Evolutionary conservation across 2,329 filamentous ascomycete genomes (phyloP).

Genomic region (Xylariaceae sp.): DNA sequence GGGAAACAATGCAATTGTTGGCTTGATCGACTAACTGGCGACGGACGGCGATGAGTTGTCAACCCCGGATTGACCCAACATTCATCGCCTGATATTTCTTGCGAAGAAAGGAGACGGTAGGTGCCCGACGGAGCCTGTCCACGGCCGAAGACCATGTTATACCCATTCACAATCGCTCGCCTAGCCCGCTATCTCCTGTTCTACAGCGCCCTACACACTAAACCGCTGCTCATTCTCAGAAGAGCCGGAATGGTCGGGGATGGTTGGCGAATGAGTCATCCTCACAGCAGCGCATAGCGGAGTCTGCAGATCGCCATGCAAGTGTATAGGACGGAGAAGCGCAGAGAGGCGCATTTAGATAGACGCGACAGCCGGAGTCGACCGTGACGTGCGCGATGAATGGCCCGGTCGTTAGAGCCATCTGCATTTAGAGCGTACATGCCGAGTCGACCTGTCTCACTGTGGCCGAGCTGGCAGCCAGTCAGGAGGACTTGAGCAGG

Average conservation of each 20-base stretch:
- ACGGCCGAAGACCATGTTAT: conserved; percentile 32
- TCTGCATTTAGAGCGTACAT: conserved; percentile 28
- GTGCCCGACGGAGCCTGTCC: conserved; percentile 23
- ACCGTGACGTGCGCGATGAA: conserved; percentile 33
- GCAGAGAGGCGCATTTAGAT: conserved; percentile 25
- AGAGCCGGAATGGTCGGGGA: conserved; percentile 25
- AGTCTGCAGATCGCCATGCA: conserved; percentile 30
- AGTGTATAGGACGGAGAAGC: conserved; percentile 22
- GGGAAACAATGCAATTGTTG: conserved; percentile 20
- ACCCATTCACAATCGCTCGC: conserved; percentile 23
- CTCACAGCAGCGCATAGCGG: conserved; percentile 23
- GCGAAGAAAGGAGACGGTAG: conserved; percentile 26
- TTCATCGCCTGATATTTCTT: conserved; percentile 24
- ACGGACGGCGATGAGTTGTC: conserved; percentile 21
- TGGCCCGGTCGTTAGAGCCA: conserved; percentile 26
- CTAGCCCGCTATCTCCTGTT: conserved; percentile 22
- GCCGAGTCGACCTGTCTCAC: conserved; percentile 30
- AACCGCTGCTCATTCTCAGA: conserved; percentile 28
- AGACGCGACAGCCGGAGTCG: conserved; percentile 30
- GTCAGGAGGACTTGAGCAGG: conserved; percentile 28
- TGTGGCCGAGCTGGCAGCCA: conserved; percentile 26
- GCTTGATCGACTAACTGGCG: conserved; percentile 16
- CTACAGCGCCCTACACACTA: conserved; percentile 16
- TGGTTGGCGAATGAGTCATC: conserved; percentile 35
- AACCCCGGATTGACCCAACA: conserved; percentile 21